These are phyloP conservation scores for Solanum pennellii DNA, from an alignment of 257 asterid genomes.

Conservation along the genomic window DNA sequence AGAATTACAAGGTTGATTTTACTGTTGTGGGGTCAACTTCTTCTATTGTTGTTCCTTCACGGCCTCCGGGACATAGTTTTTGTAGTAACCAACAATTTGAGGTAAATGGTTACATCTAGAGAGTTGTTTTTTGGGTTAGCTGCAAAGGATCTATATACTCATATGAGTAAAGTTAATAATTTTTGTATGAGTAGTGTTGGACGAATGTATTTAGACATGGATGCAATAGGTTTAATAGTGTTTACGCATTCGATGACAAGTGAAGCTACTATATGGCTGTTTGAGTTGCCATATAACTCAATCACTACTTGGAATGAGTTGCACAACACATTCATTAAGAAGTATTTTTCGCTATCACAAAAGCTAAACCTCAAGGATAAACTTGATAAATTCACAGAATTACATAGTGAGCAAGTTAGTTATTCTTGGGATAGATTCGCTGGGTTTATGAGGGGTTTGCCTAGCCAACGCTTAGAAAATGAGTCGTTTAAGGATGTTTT, in stretches of 20 bases:
- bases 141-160: neutral
- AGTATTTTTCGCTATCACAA: too few species aligned
- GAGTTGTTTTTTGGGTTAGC: neutral
- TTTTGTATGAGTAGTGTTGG: neutral
- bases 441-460: neutral
- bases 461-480: neutral
- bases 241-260: neutral
- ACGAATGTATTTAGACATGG: neutral
- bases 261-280: neutral
- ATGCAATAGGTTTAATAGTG: neutral
- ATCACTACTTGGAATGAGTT: neutral
- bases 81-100: neutral
- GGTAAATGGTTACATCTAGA: neutral
- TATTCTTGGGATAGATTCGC: neutral
- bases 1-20: neutral
- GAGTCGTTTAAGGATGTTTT: neutral
- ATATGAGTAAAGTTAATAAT: neutral
- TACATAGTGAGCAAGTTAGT: neutral
- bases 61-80: neutral
- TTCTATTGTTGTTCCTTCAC: neutral
- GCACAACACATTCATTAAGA: neutral
- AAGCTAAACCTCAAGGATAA: neutral
- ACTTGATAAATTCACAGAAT: too few species aligned
- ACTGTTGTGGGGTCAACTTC: neutral
- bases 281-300: neutral